Evolutionary conservation across 1,284 basidiomycete species (phyloP).

Genomic region (Lentinula novae-zelandiae): DNA sequence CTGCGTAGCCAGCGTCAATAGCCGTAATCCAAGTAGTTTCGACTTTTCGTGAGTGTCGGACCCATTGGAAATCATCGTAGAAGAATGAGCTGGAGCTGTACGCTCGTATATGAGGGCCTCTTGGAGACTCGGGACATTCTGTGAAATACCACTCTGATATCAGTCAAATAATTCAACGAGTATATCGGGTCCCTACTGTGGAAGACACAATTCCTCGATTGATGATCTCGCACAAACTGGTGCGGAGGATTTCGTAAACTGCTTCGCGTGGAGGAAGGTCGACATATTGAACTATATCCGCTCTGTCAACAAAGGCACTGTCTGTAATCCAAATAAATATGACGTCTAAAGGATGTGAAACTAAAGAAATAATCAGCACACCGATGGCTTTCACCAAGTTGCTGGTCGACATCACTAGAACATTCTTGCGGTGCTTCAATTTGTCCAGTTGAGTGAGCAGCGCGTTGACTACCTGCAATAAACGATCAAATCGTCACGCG

Average conservation of each 20-base stretch:
- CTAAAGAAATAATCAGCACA: conserved; percentile 29
- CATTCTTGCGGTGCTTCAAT: conserved; percentile 89
- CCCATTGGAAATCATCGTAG: conserved; percentile 10
- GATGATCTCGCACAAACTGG: conserved; percentile 81
- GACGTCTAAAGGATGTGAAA: neutral
- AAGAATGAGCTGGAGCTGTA: conserved; percentile 19
- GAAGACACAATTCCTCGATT: conserved; percentile 65
- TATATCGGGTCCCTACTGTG: conserved; percentile 37
- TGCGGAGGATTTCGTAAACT: conserved; percentile 90
- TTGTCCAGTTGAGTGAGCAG: conserved; percentile 97
- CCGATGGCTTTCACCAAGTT: conserved; percentile 95
- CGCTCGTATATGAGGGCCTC: conserved; percentile 59
- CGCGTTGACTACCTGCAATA: conserved; percentile 88
- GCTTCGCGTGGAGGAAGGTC: conserved; percentile 88
- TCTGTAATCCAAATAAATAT: conserved; percentile 45
- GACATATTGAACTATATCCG: conserved; percentile 94
- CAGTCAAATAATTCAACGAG: no score
- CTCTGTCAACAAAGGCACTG: conserved; percentile 93
- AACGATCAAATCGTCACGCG: neutral
- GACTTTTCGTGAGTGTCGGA: conserved; percentile 42
- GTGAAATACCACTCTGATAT: neutral
- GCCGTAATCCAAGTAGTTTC: conserved; percentile 49
- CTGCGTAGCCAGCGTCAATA: conserved; percentile 65
- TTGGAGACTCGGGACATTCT: conserved; percentile 62
- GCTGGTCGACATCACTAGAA: conserved; percentile 94